These are phyloP conservation scores for Diaporthe vaccinii DNA, from an alignment of 2,329 filamentous ascomycete species.

Conservation along the genomic window DNA sequence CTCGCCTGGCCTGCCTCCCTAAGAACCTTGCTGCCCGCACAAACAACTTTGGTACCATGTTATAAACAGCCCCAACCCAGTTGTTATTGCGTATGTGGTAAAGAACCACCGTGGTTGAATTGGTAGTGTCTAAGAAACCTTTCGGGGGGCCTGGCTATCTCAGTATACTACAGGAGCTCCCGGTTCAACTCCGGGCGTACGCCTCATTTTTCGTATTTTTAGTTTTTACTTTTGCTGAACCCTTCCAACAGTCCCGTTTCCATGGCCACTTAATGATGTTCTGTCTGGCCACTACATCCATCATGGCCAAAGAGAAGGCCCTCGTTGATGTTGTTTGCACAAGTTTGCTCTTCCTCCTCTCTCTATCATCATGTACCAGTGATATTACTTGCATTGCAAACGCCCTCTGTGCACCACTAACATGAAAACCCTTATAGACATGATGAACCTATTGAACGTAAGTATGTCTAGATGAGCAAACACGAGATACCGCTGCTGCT, in stretches of 20 bases:
- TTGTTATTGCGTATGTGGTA: neutral
- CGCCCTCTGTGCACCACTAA: neutral
- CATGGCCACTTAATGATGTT: neutral
- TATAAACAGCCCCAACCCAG: neutral
- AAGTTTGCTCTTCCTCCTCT: neutral
- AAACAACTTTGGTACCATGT: neutral
- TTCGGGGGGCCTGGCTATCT: conserved; percentile 16
- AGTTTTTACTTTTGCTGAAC: neutral
- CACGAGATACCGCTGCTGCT: no score
- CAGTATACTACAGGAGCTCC: conserved; percentile 9
- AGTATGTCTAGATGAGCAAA: no score
- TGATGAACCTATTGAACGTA: no score
- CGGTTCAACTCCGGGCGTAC: conserved; percentile 18
- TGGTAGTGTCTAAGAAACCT: conserved; percentile 11
- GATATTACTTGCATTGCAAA: neutral
- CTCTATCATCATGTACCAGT: neutral
- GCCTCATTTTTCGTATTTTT: neutral
- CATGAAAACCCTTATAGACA: no score
- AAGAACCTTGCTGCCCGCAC: conserved; percentile 1
- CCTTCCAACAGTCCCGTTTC: neutral
- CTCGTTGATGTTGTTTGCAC: neutral
- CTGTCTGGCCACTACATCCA: neutral
- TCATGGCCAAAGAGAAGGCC: no score
- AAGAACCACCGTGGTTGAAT: conserved; percentile 24
- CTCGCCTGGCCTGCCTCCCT: neutral